Evolutionary conservation across 768 basidiomycete species (phyloP).

Genomic region (Hericium erinaceus): DNA sequence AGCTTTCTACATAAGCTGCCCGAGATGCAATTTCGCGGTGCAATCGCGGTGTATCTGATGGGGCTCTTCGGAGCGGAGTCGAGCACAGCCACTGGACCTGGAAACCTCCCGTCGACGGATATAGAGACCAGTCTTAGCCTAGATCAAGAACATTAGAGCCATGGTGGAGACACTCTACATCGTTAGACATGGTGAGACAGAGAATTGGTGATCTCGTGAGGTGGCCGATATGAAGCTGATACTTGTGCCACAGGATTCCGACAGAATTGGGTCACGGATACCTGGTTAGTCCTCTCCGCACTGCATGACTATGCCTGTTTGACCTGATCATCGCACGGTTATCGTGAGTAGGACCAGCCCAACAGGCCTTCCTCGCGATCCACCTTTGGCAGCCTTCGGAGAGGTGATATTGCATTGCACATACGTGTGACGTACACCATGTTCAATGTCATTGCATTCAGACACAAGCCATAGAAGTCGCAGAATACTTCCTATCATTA

Average conservation of each 20-base stretch:
- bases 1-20: no score
- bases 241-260: conserved; percentile 47
- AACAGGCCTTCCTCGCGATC: conserved; percentile 65
- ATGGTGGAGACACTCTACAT: conserved; percentile 62
- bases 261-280: conserved; percentile 58
- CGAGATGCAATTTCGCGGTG: no score
- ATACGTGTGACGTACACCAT: neutral
- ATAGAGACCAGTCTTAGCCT: no score
- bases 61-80: no score
- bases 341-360: conserved; percentile 41
- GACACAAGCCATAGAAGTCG: conserved; percentile 69
- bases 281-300: conserved; percentile 39
- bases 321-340: neutral
- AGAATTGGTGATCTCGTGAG: no score
- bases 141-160: neutral
- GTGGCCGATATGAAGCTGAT: no score
- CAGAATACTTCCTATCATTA: conserved; percentile 50
- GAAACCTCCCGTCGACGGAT: no score
- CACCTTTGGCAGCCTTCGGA: conserved; percentile 64
- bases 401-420: conserved; percentile 31
- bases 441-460: conserved; percentile 17
- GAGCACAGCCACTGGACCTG: no score
- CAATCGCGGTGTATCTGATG: no score
- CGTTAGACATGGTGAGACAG: conserved; percentile 49
- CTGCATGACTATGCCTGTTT: no score